These are phyloP conservation scores for Urostyla sp. DNA, from an alignment of 73 alveolate genomes.

Conservation along the genomic window DNA sequence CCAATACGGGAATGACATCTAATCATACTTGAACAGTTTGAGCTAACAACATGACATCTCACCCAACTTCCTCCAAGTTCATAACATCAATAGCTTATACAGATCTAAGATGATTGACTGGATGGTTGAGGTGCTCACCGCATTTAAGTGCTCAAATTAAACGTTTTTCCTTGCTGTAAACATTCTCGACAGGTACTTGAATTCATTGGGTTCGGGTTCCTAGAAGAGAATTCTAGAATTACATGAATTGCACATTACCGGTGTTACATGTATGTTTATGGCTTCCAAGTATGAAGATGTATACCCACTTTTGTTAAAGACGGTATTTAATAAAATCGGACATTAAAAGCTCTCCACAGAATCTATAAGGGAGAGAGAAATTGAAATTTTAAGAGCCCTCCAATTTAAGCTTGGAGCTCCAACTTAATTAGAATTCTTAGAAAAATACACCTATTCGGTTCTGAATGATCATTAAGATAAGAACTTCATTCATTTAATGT, in stretches of 20 bases:
- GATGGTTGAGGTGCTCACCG: constrained; percentile 84
- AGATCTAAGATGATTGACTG: constrained; percentile 86
- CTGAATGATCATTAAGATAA: constrained; percentile 41
- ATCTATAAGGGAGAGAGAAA: constrained; percentile 68
- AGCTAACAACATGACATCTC: constrained; percentile 31
- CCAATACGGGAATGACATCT: constrained; percentile 42
- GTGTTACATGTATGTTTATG: constrained; percentile 77
- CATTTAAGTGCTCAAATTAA: constrained; percentile 71
- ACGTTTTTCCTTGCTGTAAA: constrained; percentile 80
- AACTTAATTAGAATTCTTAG: constrained; percentile 71
- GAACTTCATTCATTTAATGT: constrained; percentile 8
- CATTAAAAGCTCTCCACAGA: constrained; percentile 64
- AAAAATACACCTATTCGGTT: constrained; percentile 44
- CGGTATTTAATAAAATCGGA: constrained; percentile 73
- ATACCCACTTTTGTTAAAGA: constrained; percentile 61
- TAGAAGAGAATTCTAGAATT: constrained; percentile 27
- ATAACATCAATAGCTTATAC: constrained; percentile 57
- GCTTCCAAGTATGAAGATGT: constrained; percentile 87
- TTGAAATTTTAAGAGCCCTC: constrained; percentile 65
- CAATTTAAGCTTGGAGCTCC: constrained; percentile 65
- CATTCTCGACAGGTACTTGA: constrained; percentile 75
- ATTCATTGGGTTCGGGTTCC: constrained; percentile 36
- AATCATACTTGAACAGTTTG: neutral
- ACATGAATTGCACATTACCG: constrained; percentile 76
- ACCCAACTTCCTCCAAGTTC: constrained; percentile 60